Base-by-base conservation (phyloP, 495 filamentous ascomycete species). In the Neurospora terricola region DNA sequence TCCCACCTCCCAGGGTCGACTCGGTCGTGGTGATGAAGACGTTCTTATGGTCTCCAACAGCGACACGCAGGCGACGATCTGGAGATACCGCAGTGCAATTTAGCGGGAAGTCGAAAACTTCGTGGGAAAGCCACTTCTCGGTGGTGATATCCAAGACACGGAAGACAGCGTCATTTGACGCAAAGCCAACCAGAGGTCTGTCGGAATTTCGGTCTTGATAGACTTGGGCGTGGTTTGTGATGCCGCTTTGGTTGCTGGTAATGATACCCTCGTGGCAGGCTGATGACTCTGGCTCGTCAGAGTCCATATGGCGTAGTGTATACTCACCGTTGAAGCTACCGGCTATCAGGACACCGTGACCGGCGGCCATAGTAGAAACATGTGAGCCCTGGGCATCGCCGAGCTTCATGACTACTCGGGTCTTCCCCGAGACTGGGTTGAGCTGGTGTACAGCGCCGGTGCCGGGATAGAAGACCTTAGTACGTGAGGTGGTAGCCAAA, bases 281-380 rank as follows among this genome's bases (percentile, higher is more conserved):
- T 12, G 80, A 79, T 27, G 80, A 77, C 38, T 84, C 84, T 6
- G 77, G 71, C 10, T 81, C 80, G 16, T 84, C 80, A 68, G 77
- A 72, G 27, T 86, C 81, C 12, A 93, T 85, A 66, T 85, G 80
- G 36, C 86, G 85, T 71, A 97, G 78, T 18, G 89, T 89, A 77
- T 97, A 98, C 75, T 94, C 91, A 4, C 94, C 94, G 66, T 86
- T 84, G 79, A 96, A 97, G 23, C 91, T 89, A 39, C 94, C 94
- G 3, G 90, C 92, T 42, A 97, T 87, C 9, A 96, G 83, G 14
- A 94, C 85, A 69, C 89, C 89, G 73, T 91, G 83, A 7, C 81
- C 87, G 4, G 91, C 87, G 18, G 89, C 87, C 75, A 97, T 82
- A 7, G 93, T 93, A 0, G 93, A 93, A 37, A 96, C 88, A 39